Percentiles rank a stretch among this genome's conserved stretches.
phyloP scores from a whole-genome alignment of 495 filamentous ascomycete genomes.

The Platismatia glauca region DNA sequence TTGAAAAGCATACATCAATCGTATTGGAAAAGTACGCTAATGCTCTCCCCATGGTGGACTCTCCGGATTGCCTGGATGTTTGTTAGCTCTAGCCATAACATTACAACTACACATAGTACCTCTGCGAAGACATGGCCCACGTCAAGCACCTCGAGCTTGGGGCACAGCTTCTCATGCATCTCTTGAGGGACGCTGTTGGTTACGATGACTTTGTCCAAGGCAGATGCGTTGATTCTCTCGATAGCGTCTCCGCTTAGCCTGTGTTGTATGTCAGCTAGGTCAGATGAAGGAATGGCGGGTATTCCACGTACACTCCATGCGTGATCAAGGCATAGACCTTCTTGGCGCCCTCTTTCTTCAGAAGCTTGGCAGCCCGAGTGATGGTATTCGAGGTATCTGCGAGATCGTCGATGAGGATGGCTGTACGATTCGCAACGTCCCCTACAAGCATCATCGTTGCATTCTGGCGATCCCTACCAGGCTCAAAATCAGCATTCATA shows the following conservation, averaged over 20 bases:
- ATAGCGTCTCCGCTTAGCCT: constrained; percentile 82
- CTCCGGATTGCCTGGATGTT: constrained; percentile 71
- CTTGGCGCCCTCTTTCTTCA: constrained; percentile 87
- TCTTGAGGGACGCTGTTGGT: constrained; percentile 90
- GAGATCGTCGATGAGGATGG: constrained; percentile 89
- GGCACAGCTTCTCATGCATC: constrained; percentile 63
- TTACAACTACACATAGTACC: constrained; percentile 36
- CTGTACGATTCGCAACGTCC: constrained; percentile 67
- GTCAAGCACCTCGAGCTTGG: constrained; percentile 87
- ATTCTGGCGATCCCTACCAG: constrained; percentile 65
- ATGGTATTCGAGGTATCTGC: constrained; percentile 96
- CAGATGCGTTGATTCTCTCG: constrained; percentile 81
- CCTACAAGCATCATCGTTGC: constrained; percentile 98
- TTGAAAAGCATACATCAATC: constrained; percentile 35
- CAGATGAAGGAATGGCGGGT: not conserved
- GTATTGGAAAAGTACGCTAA: constrained; percentile 93
- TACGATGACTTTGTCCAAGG: constrained; percentile 82
- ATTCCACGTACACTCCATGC: constrained; percentile 55
- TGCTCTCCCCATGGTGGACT: constrained; percentile 96
- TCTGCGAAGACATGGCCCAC: constrained; percentile 91
- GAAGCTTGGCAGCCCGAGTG: constrained; percentile 88
- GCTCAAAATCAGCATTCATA: not conserved
- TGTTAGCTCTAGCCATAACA: constrained; percentile 8
- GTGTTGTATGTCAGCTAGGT: not conserved
- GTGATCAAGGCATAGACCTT: constrained; percentile 86